A percentile compares a stretch with the other conserved stretches of the same genome.
Evolutionary conservation across 441 rosid species (phyloP).

Genomic region (Breynia disticha): DNA sequence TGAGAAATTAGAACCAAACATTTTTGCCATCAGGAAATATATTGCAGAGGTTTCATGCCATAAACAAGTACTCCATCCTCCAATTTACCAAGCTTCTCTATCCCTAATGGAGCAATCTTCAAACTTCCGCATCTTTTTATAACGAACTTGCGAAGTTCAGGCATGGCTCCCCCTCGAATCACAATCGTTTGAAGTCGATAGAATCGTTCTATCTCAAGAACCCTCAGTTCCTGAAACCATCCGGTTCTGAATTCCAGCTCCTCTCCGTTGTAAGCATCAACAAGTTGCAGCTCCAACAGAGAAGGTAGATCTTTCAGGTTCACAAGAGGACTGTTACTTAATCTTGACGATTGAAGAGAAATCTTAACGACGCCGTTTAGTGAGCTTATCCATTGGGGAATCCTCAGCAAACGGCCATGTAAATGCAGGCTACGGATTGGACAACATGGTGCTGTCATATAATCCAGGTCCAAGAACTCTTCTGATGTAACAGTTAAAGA

Average conservation of each 20-base stretch:
- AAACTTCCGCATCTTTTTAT: background rate
- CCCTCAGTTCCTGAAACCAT: conserved; percentile 21
- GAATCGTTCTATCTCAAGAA: background rate
- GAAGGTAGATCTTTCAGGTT: conserved; percentile 19
- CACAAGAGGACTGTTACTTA: conserved; percentile 14
- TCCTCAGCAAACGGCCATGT: background rate
- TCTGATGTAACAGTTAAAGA: background rate
- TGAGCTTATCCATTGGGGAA: background rate
- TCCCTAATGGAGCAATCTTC: conserved; percentile 3
- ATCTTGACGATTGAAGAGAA: background rate
- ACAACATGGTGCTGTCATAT: background rate
- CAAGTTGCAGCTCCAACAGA: conserved; percentile 22
- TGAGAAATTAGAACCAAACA: no score
- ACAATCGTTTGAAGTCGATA: background rate
- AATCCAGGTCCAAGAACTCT: background rate
- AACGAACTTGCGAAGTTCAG: background rate
- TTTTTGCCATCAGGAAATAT: no score
- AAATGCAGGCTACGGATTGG: background rate
- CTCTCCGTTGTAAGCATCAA: conserved; percentile 20
- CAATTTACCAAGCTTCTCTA: background rate
- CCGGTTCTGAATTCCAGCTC: conserved; percentile 14
- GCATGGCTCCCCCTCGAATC: background rate
- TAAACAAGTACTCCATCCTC: background rate
- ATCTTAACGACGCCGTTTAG: background rate
- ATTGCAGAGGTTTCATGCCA: no score